Evolutionary conservation across 2,329 filamentous ascomycete genomes (phyloP).

Genomic region (Botrytis paeoniae): DNA sequence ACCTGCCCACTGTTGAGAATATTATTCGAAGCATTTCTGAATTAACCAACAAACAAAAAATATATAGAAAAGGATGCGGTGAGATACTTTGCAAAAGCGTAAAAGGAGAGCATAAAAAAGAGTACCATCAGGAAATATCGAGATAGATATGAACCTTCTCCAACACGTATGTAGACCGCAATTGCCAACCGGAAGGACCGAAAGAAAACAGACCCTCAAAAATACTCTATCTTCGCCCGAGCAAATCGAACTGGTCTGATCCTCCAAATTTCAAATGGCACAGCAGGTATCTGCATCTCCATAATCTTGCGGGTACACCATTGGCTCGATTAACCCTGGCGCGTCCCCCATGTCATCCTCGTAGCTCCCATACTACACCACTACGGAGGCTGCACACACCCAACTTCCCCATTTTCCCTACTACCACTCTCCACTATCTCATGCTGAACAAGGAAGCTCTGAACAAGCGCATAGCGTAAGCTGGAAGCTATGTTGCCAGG

Average conservation of each 20-base stretch:
- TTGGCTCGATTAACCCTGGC: background rate
- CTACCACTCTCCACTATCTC: background rate
- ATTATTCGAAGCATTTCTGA: conserved; percentile 5
- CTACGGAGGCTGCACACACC: background rate
- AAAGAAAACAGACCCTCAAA: conserved; percentile 1
- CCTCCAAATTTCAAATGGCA: conserved; percentile 9
- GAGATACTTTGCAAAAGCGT: background rate
- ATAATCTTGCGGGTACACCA: background rate
- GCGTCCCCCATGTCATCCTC: background rate
- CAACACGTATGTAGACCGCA: background rate
- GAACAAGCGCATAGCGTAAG: conserved; percentile 8
- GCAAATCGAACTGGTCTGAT: background rate
- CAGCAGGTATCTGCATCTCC: conserved; percentile 1
- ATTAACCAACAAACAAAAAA: background rate
- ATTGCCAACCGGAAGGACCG: background rate
- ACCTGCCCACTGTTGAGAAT: conserved; percentile 1
- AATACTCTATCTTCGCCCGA: background rate
- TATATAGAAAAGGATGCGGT: background rate
- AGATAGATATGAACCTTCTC: conserved; percentile 5
- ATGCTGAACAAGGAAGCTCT: background rate
- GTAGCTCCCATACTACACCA: background rate
- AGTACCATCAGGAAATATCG: background rate
- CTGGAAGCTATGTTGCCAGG: background rate
- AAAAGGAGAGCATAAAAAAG: conserved; percentile 2
- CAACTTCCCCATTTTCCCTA: background rate